A percentile compares a stretch with the other conserved stretches of the same genome.
phyloP scores from a whole-genome alignment of 495 filamentous ascomycete genomes.

The Diplogelasinospora grovesii region DNA sequence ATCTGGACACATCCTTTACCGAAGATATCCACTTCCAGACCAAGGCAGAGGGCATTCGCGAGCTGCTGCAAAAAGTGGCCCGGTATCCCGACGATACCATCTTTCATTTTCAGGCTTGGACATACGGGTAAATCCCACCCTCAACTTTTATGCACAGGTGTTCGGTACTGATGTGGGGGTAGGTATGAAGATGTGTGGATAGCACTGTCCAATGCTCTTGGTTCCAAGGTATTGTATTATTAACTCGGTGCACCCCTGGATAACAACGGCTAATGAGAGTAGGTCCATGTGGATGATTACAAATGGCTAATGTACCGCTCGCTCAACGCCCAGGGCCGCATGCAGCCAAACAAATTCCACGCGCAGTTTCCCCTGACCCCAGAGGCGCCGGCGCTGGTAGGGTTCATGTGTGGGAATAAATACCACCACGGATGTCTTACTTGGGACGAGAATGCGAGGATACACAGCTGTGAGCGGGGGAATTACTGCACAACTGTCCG shows the following conservation, averaged over 20 bases:
- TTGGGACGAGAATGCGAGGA: slow-evolving; percentile 49
- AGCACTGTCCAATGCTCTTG: slow-evolving; percentile 63
- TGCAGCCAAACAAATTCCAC: slow-evolving; percentile 24
- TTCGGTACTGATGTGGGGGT: too few relatives aligned
- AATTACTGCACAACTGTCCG: slow-evolving; percentile 53
- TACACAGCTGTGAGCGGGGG: slow-evolving; percentile 84
- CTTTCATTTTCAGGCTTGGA: slow-evolving; percentile 88
- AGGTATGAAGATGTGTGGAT: slow-evolving; percentile 85
- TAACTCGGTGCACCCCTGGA: not conserved
- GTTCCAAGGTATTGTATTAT: slow-evolving; percentile 48
- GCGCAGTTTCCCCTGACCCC: slow-evolving; percentile 34
- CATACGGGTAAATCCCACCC: slow-evolving; percentile 65
- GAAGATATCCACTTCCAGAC: slow-evolving; percentile 39
- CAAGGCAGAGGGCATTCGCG: slow-evolving; percentile 66
- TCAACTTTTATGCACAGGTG: too few relatives aligned
- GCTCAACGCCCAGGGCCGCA: slow-evolving; percentile 36
- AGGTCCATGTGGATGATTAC: slow-evolving; percentile 82
- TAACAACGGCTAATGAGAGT: slow-evolving; percentile 4
- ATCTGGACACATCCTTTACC: slow-evolving; percentile 81
- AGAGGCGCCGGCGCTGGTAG: slow-evolving; percentile 63
- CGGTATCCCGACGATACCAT: slow-evolving; percentile 66
- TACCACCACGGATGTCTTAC: slow-evolving; percentile 67
- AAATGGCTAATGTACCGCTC: slow-evolving; percentile 68
- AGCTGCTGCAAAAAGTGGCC: slow-evolving; percentile 63
- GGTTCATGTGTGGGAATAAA: slow-evolving; percentile 70